These are phyloP conservation scores for Penicillium cinerascens DNA, from an alignment of 495 filamentous ascomycete species.

Conservation along the genomic window DNA sequence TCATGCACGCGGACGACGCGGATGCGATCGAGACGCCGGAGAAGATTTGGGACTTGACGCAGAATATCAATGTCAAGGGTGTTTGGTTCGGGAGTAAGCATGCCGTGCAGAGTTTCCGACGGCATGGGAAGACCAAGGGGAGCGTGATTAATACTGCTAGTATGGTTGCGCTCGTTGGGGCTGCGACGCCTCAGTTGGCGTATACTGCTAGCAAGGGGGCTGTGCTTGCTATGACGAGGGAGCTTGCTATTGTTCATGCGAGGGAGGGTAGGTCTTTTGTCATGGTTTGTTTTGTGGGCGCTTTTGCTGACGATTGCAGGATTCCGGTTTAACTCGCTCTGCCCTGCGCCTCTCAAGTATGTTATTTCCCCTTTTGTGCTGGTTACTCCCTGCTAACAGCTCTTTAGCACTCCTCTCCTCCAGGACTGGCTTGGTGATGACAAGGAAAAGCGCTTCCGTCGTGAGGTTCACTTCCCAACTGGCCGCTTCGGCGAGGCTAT, in stretches of 20 bases:
- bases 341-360: conserved; percentile 89
- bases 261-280: conserved; percentile 51
- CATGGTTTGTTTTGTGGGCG: not conserved
- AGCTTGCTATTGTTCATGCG: conserved; percentile 79
- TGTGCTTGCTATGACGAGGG: conserved; percentile 78
- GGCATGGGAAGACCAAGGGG: conserved; percentile 63
- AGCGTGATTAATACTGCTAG: conserved; percentile 94
- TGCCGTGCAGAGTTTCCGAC: conserved; percentile 74
- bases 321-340: conserved; percentile 84
- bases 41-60: conserved; percentile 91
- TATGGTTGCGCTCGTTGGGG: conserved; percentile 87
- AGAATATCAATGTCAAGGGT: conserved; percentile 95
- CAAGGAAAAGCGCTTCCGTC: conserved; percentile 67
- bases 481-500: conserved; percentile 92
- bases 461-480: conserved; percentile 86
- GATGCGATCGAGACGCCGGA: conserved; percentile 83
- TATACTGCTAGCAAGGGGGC: conserved; percentile 95
- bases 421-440: conserved; percentile 93
- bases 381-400: not conserved
- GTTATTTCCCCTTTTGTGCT: conserved; percentile 9
- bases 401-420: conserved; percentile 60
- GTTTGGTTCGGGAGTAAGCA: conserved; percentile 97
- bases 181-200: conserved; percentile 88
- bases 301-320: conserved; percentile 11
- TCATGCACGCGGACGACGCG: conserved; percentile 88